Percentiles rank a stretch among this genome's conserved stretches.
Evolutionary conservation across 23 red algal species (phyloP).

Genomic region (Chondrus crispus): DNA sequence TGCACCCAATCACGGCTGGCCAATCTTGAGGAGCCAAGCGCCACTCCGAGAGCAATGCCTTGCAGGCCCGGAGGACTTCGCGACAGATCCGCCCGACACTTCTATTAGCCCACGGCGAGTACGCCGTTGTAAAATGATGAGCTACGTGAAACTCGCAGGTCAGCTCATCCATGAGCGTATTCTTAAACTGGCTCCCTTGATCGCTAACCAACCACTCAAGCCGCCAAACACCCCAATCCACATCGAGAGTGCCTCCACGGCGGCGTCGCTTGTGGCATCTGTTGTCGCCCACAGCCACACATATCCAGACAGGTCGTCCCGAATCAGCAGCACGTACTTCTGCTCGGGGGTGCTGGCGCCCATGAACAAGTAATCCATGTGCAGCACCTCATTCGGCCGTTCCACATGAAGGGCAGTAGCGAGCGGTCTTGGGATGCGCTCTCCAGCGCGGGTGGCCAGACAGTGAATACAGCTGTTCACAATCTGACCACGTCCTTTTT

Average conservation of each 20-base stretch:
- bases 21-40: not conserved
- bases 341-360: not conserved
- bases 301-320: not conserved
- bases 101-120: slow-evolving; percentile 26
- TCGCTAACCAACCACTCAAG: not conserved
- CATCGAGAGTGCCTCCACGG: too few species aligned
- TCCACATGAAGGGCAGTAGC: not conserved
- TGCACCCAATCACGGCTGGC: not conserved
- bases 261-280: too few species aligned
- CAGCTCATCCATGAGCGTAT: not conserved
- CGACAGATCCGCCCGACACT: not conserved
- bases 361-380: slow-evolving; percentile 30
- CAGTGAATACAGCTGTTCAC: slow-evolving; percentile 18
- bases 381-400: slow-evolving; percentile 21
- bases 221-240: too few species aligned
- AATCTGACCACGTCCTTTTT: not conserved
- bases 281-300: too few species aligned
- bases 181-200: not conserved
- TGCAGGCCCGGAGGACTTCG: not conserved
- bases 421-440: not conserved
- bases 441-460: not conserved
- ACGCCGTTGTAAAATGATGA: slow-evolving; percentile 47
- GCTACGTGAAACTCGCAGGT: not conserved
- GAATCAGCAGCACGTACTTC: not conserved
- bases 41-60: not conserved